These are phyloP conservation scores for Ochromonas danica DNA, from an alignment of 108 stramenopile genomes.

Conservation along the genomic window DNA sequence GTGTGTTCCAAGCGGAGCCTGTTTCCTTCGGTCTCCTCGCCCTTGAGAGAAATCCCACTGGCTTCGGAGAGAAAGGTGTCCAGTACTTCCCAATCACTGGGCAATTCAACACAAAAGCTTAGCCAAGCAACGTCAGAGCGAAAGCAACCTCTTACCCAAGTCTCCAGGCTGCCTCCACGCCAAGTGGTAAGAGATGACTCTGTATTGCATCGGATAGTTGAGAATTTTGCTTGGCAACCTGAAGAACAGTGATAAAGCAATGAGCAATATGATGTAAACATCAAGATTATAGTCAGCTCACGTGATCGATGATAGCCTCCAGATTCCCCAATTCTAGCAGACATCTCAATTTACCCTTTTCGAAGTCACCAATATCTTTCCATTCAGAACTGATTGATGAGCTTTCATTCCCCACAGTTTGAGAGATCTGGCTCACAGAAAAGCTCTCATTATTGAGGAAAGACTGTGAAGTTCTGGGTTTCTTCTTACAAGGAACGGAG, in stretches of 20 bases:
- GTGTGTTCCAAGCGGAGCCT: too few species aligned
- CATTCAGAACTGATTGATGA: too few species aligned
- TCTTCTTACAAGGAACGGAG: too few species aligned
- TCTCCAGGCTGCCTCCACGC: conserved; percentile 7
- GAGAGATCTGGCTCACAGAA: too few species aligned
- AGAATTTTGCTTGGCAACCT: neutral
- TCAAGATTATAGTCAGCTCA: neutral
- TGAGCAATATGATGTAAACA: neutral
- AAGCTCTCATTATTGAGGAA: too few species aligned
- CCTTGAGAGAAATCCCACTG: too few species aligned
- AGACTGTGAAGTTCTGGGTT: too few species aligned
- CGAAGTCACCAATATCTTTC: neutral
- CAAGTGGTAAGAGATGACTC: neutral
- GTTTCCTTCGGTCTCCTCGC: too few species aligned
- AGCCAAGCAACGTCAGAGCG: too few species aligned
- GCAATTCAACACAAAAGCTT: too few species aligned
- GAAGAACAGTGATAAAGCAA: too few species aligned
- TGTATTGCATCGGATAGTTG: neutral
- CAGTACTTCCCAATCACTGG: conserved; percentile 4
- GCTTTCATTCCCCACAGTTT: too few species aligned
- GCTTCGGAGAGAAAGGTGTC: neutral
- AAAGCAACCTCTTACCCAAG: neutral
- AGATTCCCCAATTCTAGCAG: conserved; percentile 28
- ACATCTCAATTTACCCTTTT: conserved; percentile 25
- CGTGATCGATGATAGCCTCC: conserved; percentile 13